A percentile compares a stretch with the other conserved stretches of the same genome.
These are phyloP conservation scores for Linnemannia hyalina DNA, from an alignment of 192 early-diverging fungal genomes.

Conservation along the genomic window DNA sequence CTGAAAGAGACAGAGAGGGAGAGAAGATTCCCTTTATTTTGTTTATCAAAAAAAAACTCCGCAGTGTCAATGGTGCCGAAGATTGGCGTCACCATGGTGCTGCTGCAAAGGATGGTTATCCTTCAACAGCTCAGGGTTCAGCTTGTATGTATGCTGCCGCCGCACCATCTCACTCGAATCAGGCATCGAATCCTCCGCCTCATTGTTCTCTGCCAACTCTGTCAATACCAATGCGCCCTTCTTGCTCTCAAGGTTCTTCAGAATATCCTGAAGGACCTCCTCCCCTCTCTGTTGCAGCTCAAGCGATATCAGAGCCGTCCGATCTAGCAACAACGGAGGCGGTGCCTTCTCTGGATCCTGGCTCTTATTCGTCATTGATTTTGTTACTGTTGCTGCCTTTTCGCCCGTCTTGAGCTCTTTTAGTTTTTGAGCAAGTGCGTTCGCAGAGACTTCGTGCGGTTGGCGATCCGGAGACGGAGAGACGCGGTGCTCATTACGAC, in stretches of 20 bases:
- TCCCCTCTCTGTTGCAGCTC: not conserved
- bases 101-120: not conserved
- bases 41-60: not conserved
- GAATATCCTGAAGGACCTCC: conserved; percentile 5
- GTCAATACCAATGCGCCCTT: not conserved
- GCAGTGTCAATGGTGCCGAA: not conserved
- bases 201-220: not conserved
- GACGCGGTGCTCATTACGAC: not conserved
- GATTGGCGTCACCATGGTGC: not conserved
- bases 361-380: not conserved
- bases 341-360: not conserved
- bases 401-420: not conserved
- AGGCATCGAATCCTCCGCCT: not conserved
- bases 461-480: too few species aligned
- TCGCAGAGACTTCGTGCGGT: not conserved
- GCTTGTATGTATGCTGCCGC: not conserved
- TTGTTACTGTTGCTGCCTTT: not conserved
- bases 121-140: conserved; percentile 16
- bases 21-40: not conserved
- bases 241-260: not conserved
- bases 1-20: not conserved
- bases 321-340: not conserved
- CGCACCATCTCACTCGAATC: not conserved
- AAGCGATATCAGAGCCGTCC: not conserved
- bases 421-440: conserved; percentile 4